A percentile compares a stretch with the other conserved stretches of the same genome.
phyloP scores from a whole-genome alignment of 2,329 filamentous ascomycete genomes.

The Colletotrichum truncatum region DNA sequence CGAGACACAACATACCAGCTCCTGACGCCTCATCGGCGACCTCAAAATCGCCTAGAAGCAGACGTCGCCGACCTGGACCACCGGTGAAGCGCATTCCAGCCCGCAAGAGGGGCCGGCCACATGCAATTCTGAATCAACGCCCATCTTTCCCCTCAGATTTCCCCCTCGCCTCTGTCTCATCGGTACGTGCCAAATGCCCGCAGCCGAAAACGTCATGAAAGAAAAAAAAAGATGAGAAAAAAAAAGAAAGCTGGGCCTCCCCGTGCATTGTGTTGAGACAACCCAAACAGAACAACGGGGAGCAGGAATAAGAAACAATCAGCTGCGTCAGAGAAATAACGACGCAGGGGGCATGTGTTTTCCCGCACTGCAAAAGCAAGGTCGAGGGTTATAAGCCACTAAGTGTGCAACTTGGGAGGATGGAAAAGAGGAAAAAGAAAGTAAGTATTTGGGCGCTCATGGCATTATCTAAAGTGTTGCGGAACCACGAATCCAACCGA shows the following conservation, averaged over 20 bases:
- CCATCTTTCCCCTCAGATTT: background rate
- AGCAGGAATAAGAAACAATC: slow-evolving; percentile 1
- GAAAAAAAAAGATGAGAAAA: background rate
- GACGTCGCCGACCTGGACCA: background rate
- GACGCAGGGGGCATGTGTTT: slow-evolving; percentile 1
- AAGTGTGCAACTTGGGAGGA: background rate
- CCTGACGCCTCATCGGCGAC: background rate
- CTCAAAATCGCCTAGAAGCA: background rate
- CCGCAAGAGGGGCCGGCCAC: background rate
- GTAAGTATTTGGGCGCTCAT: background rate
- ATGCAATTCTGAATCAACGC: background rate
- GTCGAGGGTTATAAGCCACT: background rate
- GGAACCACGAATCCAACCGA: background rate
- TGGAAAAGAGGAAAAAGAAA: background rate
- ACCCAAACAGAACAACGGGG: background rate
- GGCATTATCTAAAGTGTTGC: background rate
- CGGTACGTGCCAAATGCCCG: background rate
- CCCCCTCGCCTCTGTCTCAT: background rate
- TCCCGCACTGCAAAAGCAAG: background rate
- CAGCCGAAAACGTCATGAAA: background rate
- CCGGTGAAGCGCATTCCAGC: background rate
- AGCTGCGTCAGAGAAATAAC: slow-evolving; percentile 5
- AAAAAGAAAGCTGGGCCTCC: background rate
- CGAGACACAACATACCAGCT: slow-evolving; percentile 11
- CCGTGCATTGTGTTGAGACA: background rate